These are phyloP conservation scores for Irpex sp. DNA, from an alignment of 1,284 basidiomycete genomes.

Conservation along the genomic window DNA sequence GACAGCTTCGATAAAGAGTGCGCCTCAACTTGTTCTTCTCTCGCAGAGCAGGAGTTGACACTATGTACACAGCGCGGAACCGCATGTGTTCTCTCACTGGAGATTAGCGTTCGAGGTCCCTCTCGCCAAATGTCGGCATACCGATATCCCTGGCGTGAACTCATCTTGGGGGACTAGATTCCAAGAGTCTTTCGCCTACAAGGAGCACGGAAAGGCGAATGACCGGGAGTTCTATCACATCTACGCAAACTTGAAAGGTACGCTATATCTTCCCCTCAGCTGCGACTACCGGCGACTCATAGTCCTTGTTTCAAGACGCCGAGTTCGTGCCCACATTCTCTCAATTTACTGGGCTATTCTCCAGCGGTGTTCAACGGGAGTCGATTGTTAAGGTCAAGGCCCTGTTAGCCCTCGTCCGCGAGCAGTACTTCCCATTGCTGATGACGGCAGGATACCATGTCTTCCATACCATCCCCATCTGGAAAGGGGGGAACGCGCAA, in stretches of 20 bases:
- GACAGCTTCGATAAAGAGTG: background rate
- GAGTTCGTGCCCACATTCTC: conserved; percentile 17
- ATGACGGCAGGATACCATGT: conserved; percentile 5
- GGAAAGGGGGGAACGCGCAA: background rate
- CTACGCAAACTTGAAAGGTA: conserved; percentile 20
- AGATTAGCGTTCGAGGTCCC: conserved; percentile 23
- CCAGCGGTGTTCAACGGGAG: conserved; percentile 13
- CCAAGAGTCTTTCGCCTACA: conserved; percentile 8
- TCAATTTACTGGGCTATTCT: conserved; percentile 14
- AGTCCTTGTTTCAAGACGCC: conserved; percentile 12
- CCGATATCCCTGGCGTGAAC: background rate
- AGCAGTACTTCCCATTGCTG: conserved; percentile 1
- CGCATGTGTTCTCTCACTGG: conserved; percentile 13
- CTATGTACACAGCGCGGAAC: conserved; percentile 1
- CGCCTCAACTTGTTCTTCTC: background rate
- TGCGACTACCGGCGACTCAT: background rate
- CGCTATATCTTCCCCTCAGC: conserved; percentile 2
- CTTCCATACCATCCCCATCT: conserved; percentile 7
- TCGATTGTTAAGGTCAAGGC: conserved; percentile 2
- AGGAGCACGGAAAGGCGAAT: conserved; percentile 6
- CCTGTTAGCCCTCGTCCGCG: conserved; percentile 3
- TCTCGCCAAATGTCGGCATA: conserved; percentile 14
- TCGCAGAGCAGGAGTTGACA: background rate
- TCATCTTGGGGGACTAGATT: conserved; percentile 7
- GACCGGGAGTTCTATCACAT: conserved; percentile 18